These are phyloP conservation scores for Fusarium sterilihyphosum DNA, from an alignment of 2,329 filamentous ascomycete species.

Conservation along the genomic window DNA sequence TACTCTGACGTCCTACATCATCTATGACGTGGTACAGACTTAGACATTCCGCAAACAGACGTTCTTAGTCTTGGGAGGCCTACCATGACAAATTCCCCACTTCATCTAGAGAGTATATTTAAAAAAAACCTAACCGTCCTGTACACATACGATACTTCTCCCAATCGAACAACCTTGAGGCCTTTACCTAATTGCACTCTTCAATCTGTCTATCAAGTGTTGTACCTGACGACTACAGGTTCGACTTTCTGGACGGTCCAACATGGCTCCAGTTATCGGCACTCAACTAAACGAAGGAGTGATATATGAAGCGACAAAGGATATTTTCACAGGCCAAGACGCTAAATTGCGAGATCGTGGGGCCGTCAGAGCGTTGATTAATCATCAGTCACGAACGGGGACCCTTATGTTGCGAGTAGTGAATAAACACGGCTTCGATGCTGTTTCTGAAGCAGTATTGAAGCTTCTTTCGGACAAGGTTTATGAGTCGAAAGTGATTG, in stretches of 20 bases:
- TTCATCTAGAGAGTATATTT: background rate
- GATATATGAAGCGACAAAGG: background rate
- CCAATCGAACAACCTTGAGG: fast-evolving
- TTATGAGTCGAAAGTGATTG: background rate
- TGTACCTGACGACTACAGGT: fast-evolving
- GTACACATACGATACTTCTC: fast-evolving
- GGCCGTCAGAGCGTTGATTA: fast-evolving
- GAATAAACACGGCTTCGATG: background rate
- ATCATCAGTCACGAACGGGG: too few relatives aligned
- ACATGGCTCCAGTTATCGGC: fast-evolving
- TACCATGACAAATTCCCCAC: background rate
- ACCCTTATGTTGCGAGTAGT: too few relatives aligned
- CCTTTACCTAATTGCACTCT: fast-evolving
- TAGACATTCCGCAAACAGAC: fast-evolving
- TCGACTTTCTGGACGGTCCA: fast-evolving
- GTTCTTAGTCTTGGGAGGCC: background rate
- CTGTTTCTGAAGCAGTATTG: fast-evolving
- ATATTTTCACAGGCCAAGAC: too few relatives aligned
- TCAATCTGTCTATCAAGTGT: fast-evolving
- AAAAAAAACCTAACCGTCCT: fast-evolving
- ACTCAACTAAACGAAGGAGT: fast-evolving
- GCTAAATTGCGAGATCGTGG: background rate
- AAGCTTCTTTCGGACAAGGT: background rate
- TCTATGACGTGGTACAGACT: background rate
- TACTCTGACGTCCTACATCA: fast-evolving